Conservation (phyloP, 352 stramenopile species). For the Phytophthora hibernalis region DNA sequence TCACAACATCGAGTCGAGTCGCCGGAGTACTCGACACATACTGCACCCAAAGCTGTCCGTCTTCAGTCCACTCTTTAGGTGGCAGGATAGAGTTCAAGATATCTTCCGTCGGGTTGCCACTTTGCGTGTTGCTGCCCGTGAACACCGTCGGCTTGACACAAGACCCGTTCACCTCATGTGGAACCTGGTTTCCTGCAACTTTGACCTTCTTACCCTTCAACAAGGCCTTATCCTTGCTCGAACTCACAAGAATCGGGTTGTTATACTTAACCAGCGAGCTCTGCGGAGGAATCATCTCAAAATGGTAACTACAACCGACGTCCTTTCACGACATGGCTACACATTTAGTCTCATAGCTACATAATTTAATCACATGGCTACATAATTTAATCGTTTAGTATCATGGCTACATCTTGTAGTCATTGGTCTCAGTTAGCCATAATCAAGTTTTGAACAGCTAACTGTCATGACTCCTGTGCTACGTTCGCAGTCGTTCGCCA, state of each 20-base stretch:
- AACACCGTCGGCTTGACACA: constrained; percentile 61
- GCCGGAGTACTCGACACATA: constrained; percentile 93
- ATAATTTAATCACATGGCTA: not conserved
- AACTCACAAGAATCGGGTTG: constrained; percentile 90
- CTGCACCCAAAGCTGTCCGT: constrained; percentile 93
- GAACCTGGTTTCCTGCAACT: constrained; percentile 32
- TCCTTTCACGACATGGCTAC: constrained; percentile 32
- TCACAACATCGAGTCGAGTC: constrained; percentile 93
- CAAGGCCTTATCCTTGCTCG: constrained; percentile 81
- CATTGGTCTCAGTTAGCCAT: too few relatives aligned
- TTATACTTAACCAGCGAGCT: constrained; percentile 93
- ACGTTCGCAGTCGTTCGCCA: constrained; percentile 83
- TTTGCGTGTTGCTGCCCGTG: constrained; percentile 65
- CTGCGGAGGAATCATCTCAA: constrained; percentile 83
- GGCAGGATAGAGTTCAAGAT: constrained; percentile 93
- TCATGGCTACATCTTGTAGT: too few relatives aligned
- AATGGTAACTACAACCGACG: not conserved
- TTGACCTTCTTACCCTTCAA: constrained; percentile 58
- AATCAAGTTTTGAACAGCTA: too few relatives aligned
- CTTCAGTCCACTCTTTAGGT: constrained; percentile 89
- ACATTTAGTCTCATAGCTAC: not conserved
- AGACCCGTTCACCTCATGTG: constrained; percentile 25
- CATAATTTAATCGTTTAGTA: too few relatives aligned
- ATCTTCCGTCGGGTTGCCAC: constrained; percentile 83
- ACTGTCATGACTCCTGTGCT: constrained; percentile 28